phyloP scores from a whole-genome alignment of 306 rosid species.

The Canavalia gladiata region DNA sequence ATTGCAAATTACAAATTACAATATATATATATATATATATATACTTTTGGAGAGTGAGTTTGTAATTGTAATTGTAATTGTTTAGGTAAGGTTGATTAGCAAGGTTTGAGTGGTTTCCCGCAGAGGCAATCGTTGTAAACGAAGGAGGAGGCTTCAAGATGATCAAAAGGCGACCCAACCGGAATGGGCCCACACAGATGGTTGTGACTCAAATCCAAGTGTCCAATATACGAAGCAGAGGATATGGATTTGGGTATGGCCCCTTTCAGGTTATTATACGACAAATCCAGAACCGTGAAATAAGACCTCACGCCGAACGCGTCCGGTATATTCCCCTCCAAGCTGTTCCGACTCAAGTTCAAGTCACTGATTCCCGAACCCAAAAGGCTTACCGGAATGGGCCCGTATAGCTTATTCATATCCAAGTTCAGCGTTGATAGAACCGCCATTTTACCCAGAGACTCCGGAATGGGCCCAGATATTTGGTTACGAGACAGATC shows the following conservation, averaged over 20 bases:
- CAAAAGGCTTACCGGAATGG: slow-evolving; percentile 65
- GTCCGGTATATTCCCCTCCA: slow-evolving; percentile 70
- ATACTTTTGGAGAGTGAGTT: background rate
- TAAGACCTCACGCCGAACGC: slow-evolving; percentile 72
- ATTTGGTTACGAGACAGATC: slow-evolving; percentile 79
- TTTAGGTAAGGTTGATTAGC: slow-evolving; percentile 35
- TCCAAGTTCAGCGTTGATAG: slow-evolving; percentile 76
- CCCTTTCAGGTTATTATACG: slow-evolving; percentile 71
- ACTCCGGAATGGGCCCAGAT: slow-evolving; percentile 69
- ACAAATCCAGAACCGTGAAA: slow-evolving; percentile 78
- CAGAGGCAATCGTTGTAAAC: slow-evolving; percentile 83
- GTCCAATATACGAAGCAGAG: slow-evolving; percentile 77
- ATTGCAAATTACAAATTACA: too few species aligned
- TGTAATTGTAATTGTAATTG: background rate
- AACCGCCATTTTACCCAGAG: slow-evolving; percentile 85
- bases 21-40: slow-evolving; percentile 16
- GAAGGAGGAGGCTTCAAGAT: slow-evolving; percentile 89
- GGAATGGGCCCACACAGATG: slow-evolving; percentile 89
- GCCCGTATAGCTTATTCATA: slow-evolving; percentile 64
- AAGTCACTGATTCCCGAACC: slow-evolving; percentile 71
- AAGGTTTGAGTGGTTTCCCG: slow-evolving; percentile 86
- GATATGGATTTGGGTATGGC: slow-evolving; percentile 68
- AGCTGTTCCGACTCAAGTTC: slow-evolving; percentile 70
- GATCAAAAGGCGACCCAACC: slow-evolving; percentile 84
- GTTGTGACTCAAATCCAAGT: slow-evolving; percentile 94